phyloP scores from a whole-genome alignment of 495 filamentous ascomycete species.

The Hyaloscypha hepaticicola region DNA sequence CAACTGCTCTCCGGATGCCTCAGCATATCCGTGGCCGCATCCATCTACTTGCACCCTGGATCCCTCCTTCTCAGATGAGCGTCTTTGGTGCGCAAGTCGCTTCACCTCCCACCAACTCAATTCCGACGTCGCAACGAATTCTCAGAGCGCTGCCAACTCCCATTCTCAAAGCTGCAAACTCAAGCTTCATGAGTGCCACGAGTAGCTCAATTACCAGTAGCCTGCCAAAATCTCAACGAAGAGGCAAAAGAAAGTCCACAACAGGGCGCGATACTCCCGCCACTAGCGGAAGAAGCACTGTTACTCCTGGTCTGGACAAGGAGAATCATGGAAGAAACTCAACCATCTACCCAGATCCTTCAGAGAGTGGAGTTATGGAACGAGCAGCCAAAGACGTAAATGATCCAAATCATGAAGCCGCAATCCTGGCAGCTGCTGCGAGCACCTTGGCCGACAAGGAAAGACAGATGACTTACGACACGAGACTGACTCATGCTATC shows the following conservation, averaged over 20 bases:
- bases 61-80: conserved; percentile 94
- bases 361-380: conserved; percentile 24
- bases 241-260: conserved; percentile 58
- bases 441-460: conserved; percentile 59
- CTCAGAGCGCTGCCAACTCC: conserved; percentile 89
- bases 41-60: conserved; percentile 96
- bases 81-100: conserved; percentile 74
- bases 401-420: conserved; percentile 32
- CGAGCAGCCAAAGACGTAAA: conserved; percentile 30
- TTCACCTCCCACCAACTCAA: conserved; percentile 71
- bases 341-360: conserved; percentile 30
- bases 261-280: conserved; percentile 41
- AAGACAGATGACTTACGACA: conserved; percentile 78
- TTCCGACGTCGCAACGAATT: conserved; percentile 90
- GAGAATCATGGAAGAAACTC: conserved; percentile 31
- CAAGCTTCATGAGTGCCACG: conserved; percentile 88
- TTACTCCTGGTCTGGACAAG: conserved; percentile 29
- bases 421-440: conserved; percentile 47
- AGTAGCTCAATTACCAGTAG: conserved; percentile 85
- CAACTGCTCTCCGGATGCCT: conserved; percentile 92
- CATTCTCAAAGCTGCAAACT: conserved; percentile 90
- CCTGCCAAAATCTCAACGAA: conserved; percentile 67
- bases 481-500: conserved; percentile 82
- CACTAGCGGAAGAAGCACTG: conserved; percentile 34
- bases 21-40: conserved; percentile 94